Evolutionary conservation across 176 grass and related monocot genomes (phyloP).

Genomic region (Urochloa ruziziensis): DNA sequence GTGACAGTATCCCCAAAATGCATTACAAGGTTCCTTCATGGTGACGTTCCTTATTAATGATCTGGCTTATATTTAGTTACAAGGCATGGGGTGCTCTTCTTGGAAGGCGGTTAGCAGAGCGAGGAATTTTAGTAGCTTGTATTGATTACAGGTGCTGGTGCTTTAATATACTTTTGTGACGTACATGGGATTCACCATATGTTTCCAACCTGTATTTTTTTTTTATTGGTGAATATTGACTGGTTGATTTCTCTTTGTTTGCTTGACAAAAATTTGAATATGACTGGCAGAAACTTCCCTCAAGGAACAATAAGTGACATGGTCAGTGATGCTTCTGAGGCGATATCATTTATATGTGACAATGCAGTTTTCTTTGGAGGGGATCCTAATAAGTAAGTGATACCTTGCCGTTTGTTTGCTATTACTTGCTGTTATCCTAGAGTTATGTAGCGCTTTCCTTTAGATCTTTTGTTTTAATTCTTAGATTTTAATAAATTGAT

Average conservation of each 20-base stretch:
- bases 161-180: not conserved
- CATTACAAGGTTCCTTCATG: not conserved
- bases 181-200: not conserved
- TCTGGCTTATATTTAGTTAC: slow-evolving; percentile 57
- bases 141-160: slow-evolving; percentile 85
- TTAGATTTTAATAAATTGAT: not conserved
- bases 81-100: slow-evolving; percentile 94
- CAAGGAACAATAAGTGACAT: slow-evolving; percentile 97
- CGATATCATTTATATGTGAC: slow-evolving; percentile 82
- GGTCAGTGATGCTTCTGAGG: slow-evolving; percentile 81
- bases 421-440: not conserved
- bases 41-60: not conserved
- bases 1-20: slow-evolving; percentile 1
- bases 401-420: not conserved
- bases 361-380: slow-evolving; percentile 74
- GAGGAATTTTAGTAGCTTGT: slow-evolving; percentile 91
- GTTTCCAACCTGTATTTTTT: not conserved
- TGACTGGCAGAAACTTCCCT: slow-evolving; percentile 83
- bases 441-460: not conserved
- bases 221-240: not conserved
- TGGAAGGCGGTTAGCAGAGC: slow-evolving; percentile 80
- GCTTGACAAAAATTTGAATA: not conserved
- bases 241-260: not conserved
- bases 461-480: slow-evolving; percentile 4
- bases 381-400: slow-evolving; percentile 77